Base-by-base conservation (phyloP, 306 rosid species). In the Rosa lucieae region DNA sequence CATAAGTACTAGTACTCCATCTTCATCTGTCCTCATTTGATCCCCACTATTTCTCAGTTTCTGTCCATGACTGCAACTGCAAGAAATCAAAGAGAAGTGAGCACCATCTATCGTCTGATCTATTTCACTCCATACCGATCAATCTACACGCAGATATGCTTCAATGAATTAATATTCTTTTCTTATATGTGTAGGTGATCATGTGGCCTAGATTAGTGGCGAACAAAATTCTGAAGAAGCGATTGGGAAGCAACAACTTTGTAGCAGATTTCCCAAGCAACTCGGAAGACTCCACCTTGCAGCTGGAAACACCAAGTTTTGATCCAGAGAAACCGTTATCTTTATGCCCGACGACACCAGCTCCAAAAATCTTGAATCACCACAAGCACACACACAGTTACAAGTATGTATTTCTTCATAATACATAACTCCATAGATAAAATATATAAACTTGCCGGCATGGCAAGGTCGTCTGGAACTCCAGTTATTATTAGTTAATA, bases 151-250 rank as follows among this genome's bases (percentile, higher is more conserved):
- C 43, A 14, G 3, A 32, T 6, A 29, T 29, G 40, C 39, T 61
- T 17, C 7, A n/a, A n/a, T 8, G 10, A 1, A 29, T 63, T 43
- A 26, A 26, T 26, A 68, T 70, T 77, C 14, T 39, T n/a, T 43
- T 78, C 14, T 78, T 29, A 26, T 61, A 63, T 84, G 52, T 58
- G 47, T 51, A 84, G 86, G 86, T 87, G 74, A 65, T 67, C 71
- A 92, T 92, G 97, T 90, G 97, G 98, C 98, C 94, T 58, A 87
- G 89, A 80, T 80, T 92, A 82, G 92, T 92, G 37, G 98, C 93
- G 18, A 94, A 82, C 85, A 94, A 92, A 85, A 78, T 90, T 81
- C 87, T 94, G 73, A 90, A 85, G 80, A 94, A 88, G 83, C 39
- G 90, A 79, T 15, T 86, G 20, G 98, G 97, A 84, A 90, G 94